These are phyloP conservation scores for Malbranchea zuffiana DNA, from an alignment of 2,329 filamentous ascomycete species.

Conservation along the genomic window DNA sequence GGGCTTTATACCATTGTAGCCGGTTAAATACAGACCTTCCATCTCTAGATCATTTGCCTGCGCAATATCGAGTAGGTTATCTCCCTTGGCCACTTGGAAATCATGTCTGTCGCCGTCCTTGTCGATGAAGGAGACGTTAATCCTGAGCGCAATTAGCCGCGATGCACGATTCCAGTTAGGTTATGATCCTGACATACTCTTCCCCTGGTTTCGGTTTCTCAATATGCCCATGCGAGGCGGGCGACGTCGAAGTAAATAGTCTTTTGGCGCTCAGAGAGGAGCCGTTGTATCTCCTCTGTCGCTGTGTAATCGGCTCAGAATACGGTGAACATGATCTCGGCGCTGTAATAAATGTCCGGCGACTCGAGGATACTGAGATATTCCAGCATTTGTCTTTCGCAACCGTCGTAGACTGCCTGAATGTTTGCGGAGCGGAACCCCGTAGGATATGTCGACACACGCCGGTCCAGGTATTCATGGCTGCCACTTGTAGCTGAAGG, in stretches of 20 bases:
- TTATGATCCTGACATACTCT: slow-evolving; percentile 52
- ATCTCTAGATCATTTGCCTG: slow-evolving; percentile 93
- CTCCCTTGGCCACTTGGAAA: slow-evolving; percentile 70
- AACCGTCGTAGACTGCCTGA: slow-evolving; percentile 3
- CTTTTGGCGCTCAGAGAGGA: slow-evolving; percentile 25
- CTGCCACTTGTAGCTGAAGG: too few relatives aligned
- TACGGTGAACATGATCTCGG: not conserved
- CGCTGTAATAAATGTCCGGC: not conserved
- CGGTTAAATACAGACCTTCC: slow-evolving; percentile 52
- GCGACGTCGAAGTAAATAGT: slow-evolving; percentile 55
- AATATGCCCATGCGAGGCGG: slow-evolving; percentile 63
- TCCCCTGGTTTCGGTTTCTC: slow-evolving; percentile 77
- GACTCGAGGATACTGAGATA: slow-evolving; percentile 1
- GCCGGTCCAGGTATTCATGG: slow-evolving; percentile 7
- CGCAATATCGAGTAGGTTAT: slow-evolving; percentile 90
- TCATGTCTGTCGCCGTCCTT: slow-evolving; percentile 70
- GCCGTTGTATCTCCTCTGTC: not conserved
- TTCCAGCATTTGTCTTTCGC: slow-evolving; percentile 6
- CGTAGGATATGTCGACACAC: slow-evolving; percentile 8
- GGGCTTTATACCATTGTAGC: not conserved
- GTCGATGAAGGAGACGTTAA: slow-evolving; percentile 85
- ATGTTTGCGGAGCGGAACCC: not conserved
- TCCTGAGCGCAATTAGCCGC: slow-evolving; percentile 38
- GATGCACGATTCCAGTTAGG: slow-evolving; percentile 4
- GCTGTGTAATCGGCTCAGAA: not conserved